phyloP scores from a whole-genome alignment of 2,329 filamentous ascomycete species.

The Colletotrichum lentis region DNA sequence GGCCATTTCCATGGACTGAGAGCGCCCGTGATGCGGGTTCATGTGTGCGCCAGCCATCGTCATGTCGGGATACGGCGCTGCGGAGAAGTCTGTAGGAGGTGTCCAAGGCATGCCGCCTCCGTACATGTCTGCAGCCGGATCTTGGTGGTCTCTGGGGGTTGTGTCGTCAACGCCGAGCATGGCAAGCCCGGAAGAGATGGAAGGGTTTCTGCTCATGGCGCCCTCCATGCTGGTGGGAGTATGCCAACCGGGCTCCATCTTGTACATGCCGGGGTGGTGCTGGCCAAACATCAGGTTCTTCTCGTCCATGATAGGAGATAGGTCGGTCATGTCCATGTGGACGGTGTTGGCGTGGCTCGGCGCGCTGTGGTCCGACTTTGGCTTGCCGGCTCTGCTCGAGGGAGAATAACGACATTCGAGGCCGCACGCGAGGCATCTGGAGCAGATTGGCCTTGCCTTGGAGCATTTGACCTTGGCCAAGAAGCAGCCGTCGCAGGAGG shows the following conservation, averaged over 20 bases:
- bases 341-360: conserved; percentile 39
- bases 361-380: conserved; percentile 49
- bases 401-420: conserved; percentile 62
- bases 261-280: conserved; percentile 47
- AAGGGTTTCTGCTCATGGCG: conserved; percentile 46
- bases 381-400: conserved; percentile 60
- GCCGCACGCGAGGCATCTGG: conserved; percentile 59
- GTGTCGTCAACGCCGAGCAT: conserved; percentile 46
- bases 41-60: conserved; percentile 43
- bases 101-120: conserved; percentile 51
- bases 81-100: conserved; percentile 49
- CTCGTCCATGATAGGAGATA: conserved; percentile 42
- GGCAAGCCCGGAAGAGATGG: conserved; percentile 47
- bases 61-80: conserved; percentile 46
- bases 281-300: conserved; percentile 46
- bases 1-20: conserved; percentile 50
- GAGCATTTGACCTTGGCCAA: conserved; percentile 65
- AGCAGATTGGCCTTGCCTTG: conserved; percentile 61
- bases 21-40: conserved; percentile 45
- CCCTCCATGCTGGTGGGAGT: conserved; percentile 50
- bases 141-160: conserved; percentile 37
- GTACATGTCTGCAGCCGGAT: conserved; percentile 47
- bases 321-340: conserved; percentile 40
- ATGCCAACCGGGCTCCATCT: conserved; percentile 51
- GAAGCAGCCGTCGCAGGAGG: conserved; percentile 64